Evolutionary conservation across 106 monocot species (phyloP).

Genomic region (Platanthera guangdongensis): DNA sequence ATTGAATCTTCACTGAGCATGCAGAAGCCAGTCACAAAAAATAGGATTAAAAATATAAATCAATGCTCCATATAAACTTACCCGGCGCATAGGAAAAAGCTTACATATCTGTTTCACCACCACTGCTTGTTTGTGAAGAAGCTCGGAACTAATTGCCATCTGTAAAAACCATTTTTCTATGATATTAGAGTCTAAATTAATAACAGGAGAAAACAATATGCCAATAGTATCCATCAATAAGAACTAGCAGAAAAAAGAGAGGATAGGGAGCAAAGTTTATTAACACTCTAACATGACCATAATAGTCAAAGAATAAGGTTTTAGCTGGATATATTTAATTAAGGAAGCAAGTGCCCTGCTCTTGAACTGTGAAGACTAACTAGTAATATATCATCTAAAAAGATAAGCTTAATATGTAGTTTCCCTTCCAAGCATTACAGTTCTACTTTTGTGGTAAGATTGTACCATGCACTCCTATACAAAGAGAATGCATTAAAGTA

Average conservation of each 20-base stretch:
- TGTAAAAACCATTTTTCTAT: constrained; percentile 21
- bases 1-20: background rate
- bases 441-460: background rate
- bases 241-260: background rate
- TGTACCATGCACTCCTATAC: background rate
- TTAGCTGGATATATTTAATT: background rate
- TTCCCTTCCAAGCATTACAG: background rate
- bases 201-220: background rate
- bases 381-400: background rate
- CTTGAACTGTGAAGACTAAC: background rate
- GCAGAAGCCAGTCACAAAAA: background rate
- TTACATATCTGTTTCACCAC: constrained; percentile 69
- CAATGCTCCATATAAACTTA: constrained; percentile 27
- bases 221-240: background rate
- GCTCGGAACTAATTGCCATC: constrained; percentile 83
- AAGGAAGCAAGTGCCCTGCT: background rate
- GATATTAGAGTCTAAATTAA: constrained; percentile 5
- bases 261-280: background rate
- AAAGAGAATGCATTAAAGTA: background rate
- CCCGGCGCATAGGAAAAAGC: constrained; percentile 78
- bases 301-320: background rate
- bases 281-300: background rate
- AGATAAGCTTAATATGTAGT: background rate
- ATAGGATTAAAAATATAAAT: background rate
- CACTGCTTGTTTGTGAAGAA: constrained; percentile 68